phyloP scores from a whole-genome alignment of 257 asterid genomes.

The Orobanche coerulescens region DNA sequence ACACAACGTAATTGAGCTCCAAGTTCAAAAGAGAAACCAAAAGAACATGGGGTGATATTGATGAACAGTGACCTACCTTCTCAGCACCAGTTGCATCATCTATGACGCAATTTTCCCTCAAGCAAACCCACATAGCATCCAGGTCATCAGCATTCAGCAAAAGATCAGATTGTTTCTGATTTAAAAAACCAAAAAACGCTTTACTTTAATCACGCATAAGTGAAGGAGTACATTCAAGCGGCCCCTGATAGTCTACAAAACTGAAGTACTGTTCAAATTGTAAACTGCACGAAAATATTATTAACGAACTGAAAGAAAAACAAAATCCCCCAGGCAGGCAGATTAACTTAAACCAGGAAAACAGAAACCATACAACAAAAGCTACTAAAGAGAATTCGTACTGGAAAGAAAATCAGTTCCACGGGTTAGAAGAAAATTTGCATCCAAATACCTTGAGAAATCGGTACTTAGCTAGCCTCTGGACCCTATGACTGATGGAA shows the following conservation, averaged over 20 bases:
- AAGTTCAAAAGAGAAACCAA: neutral
- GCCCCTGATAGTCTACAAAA: neutral
- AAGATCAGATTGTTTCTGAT: constrained; percentile 96
- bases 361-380: neutral
- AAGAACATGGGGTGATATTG: neutral
- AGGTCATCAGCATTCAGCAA: constrained; percentile 97
- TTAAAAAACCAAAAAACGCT: constrained; percentile 24
- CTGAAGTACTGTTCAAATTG: neutral
- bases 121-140: constrained; percentile 99
- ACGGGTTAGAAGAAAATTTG: constrained; percentile 15
- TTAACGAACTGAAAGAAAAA: constrained; percentile 3
- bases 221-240: constrained; percentile 1
- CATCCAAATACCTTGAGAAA: constrained; percentile 70
- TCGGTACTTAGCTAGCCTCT: constrained; percentile 89
- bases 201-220: neutral
- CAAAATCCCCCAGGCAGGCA: neutral
- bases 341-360: neutral
- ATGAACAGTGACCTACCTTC: constrained; percentile 45
- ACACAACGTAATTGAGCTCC: neutral
- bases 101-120: constrained; percentile 94
- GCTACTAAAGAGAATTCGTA: neutral
- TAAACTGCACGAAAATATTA: neutral
- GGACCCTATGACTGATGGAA: constrained; percentile 94
- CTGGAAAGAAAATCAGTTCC: constrained; percentile 18
- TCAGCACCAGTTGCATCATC: constrained; percentile 99